Conservation (phyloP, 306 rosid species). For the Vigna mungo region DNA sequence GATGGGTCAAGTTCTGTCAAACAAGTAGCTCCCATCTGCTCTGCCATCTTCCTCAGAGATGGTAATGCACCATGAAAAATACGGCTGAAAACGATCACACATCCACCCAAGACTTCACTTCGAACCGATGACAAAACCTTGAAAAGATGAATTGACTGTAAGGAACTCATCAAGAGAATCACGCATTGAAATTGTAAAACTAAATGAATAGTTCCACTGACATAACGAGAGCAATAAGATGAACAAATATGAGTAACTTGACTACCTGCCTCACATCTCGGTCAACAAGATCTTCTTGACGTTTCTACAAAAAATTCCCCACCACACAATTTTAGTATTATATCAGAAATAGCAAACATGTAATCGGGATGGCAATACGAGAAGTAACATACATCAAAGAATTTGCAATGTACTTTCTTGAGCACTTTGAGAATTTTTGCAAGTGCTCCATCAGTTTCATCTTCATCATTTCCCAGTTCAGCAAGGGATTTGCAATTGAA, state of each 20-base stretch:
- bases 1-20: constrained; percentile 60
- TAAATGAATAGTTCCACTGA: background rate
- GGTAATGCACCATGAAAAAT: constrained; percentile 57
- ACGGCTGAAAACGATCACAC: constrained; percentile 72
- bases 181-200: constrained; percentile 17
- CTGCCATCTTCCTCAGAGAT: constrained; percentile 78
- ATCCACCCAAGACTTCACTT: constrained; percentile 64
- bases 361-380: constrained; percentile 10
- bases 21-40: constrained; percentile 86
- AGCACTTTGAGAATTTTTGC: constrained; percentile 73
- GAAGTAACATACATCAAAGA: constrained; percentile 72
- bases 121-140: constrained; percentile 67
- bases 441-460: constrained; percentile 85
- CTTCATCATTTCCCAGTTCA: constrained; percentile 75
- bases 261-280: constrained; percentile 91
- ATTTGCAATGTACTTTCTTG: constrained; percentile 65
- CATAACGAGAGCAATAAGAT: background rate
- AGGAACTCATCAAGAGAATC: background rate
- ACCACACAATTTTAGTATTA: constrained; percentile 46
- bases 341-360: constrained; percentile 11
- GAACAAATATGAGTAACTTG: constrained; percentile 18
- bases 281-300: constrained; percentile 50
- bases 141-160: background rate
- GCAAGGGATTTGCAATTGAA: constrained; percentile 78
- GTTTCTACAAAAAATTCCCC: constrained; percentile 63